Percentiles rank a stretch among this genome's conserved stretches.
phyloP scores from a whole-genome alignment of 257 asterid species.

The Cordia subcordata region DNA sequence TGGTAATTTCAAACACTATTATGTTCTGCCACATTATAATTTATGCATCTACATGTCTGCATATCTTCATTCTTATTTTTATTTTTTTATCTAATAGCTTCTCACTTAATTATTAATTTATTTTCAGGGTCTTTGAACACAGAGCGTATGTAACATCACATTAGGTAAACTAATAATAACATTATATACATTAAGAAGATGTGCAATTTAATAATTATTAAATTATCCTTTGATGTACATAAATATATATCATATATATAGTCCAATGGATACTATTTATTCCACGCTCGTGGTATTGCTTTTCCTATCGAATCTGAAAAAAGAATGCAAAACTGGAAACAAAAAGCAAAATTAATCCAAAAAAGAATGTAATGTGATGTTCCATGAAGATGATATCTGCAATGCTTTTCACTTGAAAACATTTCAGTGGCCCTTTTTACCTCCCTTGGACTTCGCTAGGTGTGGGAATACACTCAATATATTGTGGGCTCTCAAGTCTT shows the following conservation, averaged over 20 bases:
- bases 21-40: no score
- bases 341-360: constrained; percentile 1
- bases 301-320: constrained; percentile 14
- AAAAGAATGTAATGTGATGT: constrained; percentile 10
- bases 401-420: constrained; percentile 11
- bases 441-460: constrained; percentile 46
- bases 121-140: no score
- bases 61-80: no score
- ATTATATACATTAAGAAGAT: neutral
- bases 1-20: no score
- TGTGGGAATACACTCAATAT: constrained; percentile 69
- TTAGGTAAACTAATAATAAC: neutral
- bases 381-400: constrained; percentile 8
- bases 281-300: constrained; percentile 8
- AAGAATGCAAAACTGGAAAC: constrained; percentile 16
- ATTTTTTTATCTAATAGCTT: no score
- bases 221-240: neutral
- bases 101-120: no score
- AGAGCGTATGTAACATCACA: neutral
- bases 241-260: no score
- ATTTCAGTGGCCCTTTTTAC: constrained; percentile 42
- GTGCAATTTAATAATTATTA: neutral
- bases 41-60: no score
- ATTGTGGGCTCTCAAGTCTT: constrained; percentile 83
- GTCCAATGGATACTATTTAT: neutral